Evolutionary conservation across 2,329 filamentous ascomycete genomes (phyloP).

Genomic region (Hymenoscyphus scutula): DNA sequence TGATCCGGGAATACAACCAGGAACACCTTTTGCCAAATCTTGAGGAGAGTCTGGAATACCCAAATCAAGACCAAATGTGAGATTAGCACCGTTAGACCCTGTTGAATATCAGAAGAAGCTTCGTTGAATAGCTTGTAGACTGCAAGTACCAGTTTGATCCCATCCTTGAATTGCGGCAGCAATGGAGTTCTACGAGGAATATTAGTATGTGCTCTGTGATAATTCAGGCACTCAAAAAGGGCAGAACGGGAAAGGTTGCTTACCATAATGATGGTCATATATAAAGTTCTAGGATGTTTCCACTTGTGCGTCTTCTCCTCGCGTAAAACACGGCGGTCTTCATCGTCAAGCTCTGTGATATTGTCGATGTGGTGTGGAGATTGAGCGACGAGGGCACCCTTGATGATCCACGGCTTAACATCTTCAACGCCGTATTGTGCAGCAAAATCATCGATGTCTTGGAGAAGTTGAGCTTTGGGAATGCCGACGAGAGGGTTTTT

Average conservation of each 20-base stretch:
- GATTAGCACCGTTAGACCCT: constrained; percentile 44
- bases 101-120: not conserved
- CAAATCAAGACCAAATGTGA: constrained; percentile 39
- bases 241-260: not conserved
- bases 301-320: constrained; percentile 66
- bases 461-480: constrained; percentile 48
- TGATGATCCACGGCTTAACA: constrained; percentile 19
- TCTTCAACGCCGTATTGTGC: constrained; percentile 53
- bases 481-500: constrained; percentile 56
- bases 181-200: constrained; percentile 51
- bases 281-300: constrained; percentile 59
- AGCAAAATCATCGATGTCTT: constrained; percentile 59
- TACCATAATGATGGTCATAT: constrained; percentile 60
- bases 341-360: constrained; percentile 33
- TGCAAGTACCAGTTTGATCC: constrained; percentile 48
- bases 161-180: constrained; percentile 64
- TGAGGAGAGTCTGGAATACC: constrained; percentile 35
- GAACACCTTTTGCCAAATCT: not conserved
- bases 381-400: constrained; percentile 43
- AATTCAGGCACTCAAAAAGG: not conserved
- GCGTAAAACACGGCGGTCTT: constrained; percentile 36
- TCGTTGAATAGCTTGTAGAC: no score
- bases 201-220: not conserved
- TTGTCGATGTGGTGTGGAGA: constrained; percentile 22
- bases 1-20: constrained; percentile 11